Conservation (phyloP, 176 grass and related monocot genomes). For the Melocanna baccifera region DNA sequence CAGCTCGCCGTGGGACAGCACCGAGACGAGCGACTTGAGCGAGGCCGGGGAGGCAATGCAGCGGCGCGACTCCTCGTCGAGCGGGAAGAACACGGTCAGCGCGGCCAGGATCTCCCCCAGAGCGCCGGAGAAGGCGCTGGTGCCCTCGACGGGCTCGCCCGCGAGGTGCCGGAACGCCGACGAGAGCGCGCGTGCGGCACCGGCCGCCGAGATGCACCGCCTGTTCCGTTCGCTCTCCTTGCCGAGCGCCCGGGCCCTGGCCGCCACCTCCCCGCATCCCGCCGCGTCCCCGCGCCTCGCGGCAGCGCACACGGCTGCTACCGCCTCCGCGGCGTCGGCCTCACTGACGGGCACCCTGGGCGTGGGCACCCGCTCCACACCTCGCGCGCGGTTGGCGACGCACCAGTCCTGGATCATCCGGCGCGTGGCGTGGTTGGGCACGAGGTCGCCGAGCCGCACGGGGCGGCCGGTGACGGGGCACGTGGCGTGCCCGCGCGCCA, state of each 20-base stretch:
- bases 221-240: conserved; percentile 75
- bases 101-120: conserved; percentile 54
- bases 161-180: conserved; percentile 41
- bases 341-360: conserved; percentile 51
- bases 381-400: conserved; percentile 50
- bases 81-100: conserved; percentile 51
- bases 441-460: conserved; percentile 42
- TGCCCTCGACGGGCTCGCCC: background rate
- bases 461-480: conserved; percentile 66
- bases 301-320: conserved; percentile 20
- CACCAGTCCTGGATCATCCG: conserved; percentile 89
- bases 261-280: conserved; percentile 20
- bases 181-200: conserved; percentile 24
- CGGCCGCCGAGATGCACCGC: conserved; percentile 32
- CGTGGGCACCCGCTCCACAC: conserved; percentile 64
- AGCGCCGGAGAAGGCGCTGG: background rate
- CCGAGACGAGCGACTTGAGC: conserved; percentile 43
- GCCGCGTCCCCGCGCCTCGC: conserved; percentile 36
- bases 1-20: conserved; percentile 44
- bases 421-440: conserved; percentile 72
- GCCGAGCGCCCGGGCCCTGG: conserved; percentile 34
- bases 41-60: conserved; percentile 48
- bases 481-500: conserved; percentile 39
- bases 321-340: conserved; percentile 35
- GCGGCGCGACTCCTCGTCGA: conserved; percentile 45